phyloP scores from a whole-genome alignment of 345 rosid species.

The Heritiera littoralis region DNA sequence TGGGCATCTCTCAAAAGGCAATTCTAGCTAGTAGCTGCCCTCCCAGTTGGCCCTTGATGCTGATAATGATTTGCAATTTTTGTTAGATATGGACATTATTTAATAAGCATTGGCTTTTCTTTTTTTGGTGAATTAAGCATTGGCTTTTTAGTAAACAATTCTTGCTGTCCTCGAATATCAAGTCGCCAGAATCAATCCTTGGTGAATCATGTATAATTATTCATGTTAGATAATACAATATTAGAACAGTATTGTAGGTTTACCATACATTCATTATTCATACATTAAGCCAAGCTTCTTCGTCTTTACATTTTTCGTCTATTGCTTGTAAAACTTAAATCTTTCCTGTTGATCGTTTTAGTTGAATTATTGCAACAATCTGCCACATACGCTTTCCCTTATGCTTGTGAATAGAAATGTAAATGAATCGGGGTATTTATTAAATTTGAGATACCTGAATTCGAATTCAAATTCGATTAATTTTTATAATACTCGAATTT shows the following conservation, averaged over 20 bases:
- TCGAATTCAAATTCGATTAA: no score
- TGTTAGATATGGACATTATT: not conserved
- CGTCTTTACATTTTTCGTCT: not conserved
- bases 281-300: no score
- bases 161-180: not conserved
- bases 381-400: no score
- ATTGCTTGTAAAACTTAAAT: no score
- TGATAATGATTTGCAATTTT: not conserved
- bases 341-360: no score
- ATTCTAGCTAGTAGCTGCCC: not conserved
- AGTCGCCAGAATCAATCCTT: constrained; percentile 5
- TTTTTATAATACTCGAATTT: no score
- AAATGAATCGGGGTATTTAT: no score
- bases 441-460: no score
- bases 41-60: not conserved
- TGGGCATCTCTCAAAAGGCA: not conserved
- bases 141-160: not conserved
- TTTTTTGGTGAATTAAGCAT: not conserved
- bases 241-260: not conserved
- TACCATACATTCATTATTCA: no score
- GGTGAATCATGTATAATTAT: not conserved
- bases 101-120: not conserved
- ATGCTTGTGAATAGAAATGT: no score
- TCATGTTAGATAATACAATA: no score
- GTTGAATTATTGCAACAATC: no score